A percentile compares a stretch with the other conserved stretches of the same genome.
These are phyloP conservation scores for Canavalia gladiata DNA, from an alignment of 306 rosid species.

Conservation along the genomic window DNA sequence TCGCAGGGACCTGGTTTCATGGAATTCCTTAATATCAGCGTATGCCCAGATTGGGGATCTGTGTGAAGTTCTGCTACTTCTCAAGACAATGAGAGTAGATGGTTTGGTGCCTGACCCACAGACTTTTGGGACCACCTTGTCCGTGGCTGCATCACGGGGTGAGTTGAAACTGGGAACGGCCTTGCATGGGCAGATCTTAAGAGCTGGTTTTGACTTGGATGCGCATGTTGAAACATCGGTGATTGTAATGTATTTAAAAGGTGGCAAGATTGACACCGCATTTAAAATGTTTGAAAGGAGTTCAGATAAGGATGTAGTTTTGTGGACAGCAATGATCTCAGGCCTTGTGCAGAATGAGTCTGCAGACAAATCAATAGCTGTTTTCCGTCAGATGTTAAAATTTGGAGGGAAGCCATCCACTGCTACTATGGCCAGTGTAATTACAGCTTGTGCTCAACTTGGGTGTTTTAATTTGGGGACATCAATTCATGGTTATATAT, in stretches of 20 bases:
- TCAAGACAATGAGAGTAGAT: conserved; percentile 59
- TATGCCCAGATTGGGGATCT: conserved; percentile 66
- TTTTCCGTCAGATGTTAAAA: conserved; percentile 65
- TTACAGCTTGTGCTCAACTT: conserved; percentile 76
- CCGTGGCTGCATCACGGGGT: conserved; percentile 59
- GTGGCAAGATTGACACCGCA: conserved; percentile 60
- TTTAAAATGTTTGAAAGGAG: conserved; percentile 62
- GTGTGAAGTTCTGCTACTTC: conserved; percentile 51
- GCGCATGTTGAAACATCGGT: conserved; percentile 66
- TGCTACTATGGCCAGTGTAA: conserved; percentile 70
- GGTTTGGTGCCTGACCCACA: conserved; percentile 61
- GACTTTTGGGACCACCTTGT: conserved; percentile 64
- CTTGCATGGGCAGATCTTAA: conserved; percentile 71
- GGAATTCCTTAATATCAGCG: conserved; percentile 74
- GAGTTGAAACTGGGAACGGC: conserved; percentile 66
- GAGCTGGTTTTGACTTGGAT: conserved; percentile 67
- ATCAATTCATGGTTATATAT: conserved; percentile 66
- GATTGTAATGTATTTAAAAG: conserved; percentile 69
- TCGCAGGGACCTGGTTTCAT: conserved; percentile 64
- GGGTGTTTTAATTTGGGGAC: conserved; percentile 64
- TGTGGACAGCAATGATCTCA: conserved; percentile 89
- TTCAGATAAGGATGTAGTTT: conserved; percentile 63
- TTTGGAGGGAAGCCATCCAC: conserved; percentile 63
- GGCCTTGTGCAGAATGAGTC: conserved; percentile 74
- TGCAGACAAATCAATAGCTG: conserved; percentile 62